A percentile compares a stretch with the other conserved stretches of the same genome.
Evolutionary conservation across 73 alveolate species (phyloP).

Genomic region (Paramecium octaurelia): DNA sequence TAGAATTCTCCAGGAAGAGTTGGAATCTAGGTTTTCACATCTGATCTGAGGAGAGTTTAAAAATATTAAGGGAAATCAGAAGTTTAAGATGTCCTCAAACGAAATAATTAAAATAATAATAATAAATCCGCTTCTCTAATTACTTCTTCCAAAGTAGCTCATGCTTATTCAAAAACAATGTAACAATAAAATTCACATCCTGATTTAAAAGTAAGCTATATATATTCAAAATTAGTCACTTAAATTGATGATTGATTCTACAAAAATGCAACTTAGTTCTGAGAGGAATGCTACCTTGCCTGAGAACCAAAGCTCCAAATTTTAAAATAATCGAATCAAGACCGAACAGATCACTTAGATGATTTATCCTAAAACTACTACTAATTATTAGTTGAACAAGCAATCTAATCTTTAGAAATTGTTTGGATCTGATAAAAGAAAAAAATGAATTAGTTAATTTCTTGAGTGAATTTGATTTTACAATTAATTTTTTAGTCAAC

Average conservation of each 20-base stretch:
- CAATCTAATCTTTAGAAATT: background rate
- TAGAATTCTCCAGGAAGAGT: background rate
- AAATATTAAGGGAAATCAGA: constrained; percentile 23
- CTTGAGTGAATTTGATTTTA: background rate
- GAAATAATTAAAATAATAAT: background rate
- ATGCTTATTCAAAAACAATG: constrained; percentile 8
- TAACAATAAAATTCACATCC: background rate
- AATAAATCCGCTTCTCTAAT: background rate
- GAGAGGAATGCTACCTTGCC: background rate
- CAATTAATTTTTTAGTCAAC: background rate
- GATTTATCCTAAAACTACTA: background rate
- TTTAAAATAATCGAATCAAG: background rate
- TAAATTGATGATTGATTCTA: background rate
- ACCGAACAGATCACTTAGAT: background rate
- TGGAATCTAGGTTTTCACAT: background rate
- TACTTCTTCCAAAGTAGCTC: background rate
- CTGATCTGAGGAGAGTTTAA: background rate
- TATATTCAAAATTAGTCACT: background rate
- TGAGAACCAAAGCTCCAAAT: background rate
- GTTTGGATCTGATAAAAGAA: constrained; percentile 15
- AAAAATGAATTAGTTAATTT: background rate
- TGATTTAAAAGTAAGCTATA: background rate
- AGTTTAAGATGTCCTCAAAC: background rate
- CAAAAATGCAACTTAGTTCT: background rate
- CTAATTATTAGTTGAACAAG: background rate